A percentile compares a stretch with the other conserved stretches of the same genome.
Conservation (phyloP, 2,329 filamentous ascomycete species). For the Diaporthe sp. region DNA sequence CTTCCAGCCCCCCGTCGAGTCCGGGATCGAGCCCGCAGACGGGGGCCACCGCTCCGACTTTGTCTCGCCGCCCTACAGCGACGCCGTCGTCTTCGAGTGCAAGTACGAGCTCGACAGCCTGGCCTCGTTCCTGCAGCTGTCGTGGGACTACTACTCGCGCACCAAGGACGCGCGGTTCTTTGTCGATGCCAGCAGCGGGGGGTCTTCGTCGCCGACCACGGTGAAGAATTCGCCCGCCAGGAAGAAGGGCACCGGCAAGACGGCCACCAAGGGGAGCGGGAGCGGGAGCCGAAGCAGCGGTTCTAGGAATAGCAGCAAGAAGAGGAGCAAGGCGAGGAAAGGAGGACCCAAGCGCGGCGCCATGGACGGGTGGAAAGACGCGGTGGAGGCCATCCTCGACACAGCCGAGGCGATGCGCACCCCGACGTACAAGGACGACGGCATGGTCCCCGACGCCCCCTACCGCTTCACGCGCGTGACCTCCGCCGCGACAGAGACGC, state of each 20-base stretch:
- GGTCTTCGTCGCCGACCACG: neutral
- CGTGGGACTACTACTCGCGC: conserved; percentile 76
- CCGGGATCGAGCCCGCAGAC: conserved; percentile 56
- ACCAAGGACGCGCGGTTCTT: conserved; percentile 76
- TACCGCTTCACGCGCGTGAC: conserved; percentile 80
- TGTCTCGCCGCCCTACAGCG: conserved; percentile 59
- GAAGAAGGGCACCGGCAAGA: conserved; percentile 1
- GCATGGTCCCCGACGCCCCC: conserved; percentile 62
- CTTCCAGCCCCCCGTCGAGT: conserved; percentile 80
- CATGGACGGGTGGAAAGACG: conserved; percentile 65
- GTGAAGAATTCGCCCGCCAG: neutral
- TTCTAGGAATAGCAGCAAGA: too few species aligned
- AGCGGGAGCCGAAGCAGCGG: neutral
- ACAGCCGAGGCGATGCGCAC: conserved; percentile 73
- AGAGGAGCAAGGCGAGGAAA: neutral
- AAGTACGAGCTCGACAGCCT: conserved; percentile 88
- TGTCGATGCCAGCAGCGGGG: conserved; percentile 56
- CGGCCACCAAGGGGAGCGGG: neutral
- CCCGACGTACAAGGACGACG: conserved; percentile 71
- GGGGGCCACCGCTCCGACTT: conserved; percentile 33
- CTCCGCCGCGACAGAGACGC: conserved; percentile 76
- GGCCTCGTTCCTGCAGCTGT: conserved; percentile 78
- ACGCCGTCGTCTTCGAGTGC: conserved; percentile 80
- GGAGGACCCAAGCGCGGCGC: neutral
- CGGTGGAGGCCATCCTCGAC: conserved; percentile 71